phyloP scores from a whole-genome alignment of 208 protist genomes.

The Leishmania turanica region DNA sequence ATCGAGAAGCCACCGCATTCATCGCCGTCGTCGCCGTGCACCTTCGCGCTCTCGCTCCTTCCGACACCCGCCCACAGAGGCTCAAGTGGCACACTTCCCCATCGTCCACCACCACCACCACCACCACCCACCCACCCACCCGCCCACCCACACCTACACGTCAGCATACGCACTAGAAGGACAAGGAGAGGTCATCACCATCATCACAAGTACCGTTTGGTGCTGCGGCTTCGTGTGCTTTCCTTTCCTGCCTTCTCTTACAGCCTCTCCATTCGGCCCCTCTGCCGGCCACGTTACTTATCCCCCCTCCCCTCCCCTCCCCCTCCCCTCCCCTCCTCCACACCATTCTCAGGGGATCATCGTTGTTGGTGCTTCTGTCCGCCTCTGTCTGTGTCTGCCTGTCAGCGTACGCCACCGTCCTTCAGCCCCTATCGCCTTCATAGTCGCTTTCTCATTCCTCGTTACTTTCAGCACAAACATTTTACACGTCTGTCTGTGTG shows the following conservation, averaged over 20 bases:
- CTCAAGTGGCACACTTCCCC: too few relatives aligned
- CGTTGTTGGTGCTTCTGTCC: too few relatives aligned
- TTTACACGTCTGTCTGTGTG: neutral
- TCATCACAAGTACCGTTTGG: neutral
- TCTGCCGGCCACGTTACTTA: neutral
- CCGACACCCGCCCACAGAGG: neutral
- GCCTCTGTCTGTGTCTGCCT: neutral
- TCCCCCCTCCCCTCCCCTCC: neutral
- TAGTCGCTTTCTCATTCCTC: neutral
- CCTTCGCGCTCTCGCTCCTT: neutral
- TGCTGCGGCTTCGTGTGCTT: neutral
- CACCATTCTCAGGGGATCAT: neutral
- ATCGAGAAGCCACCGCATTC: too few relatives aligned
- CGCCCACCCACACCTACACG: too few relatives aligned
- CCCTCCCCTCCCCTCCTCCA: neutral
- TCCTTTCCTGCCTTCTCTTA: neutral
- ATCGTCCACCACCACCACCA: neutral
- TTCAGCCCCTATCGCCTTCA: neutral
- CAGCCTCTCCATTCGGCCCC: slow-evolving; percentile 8
- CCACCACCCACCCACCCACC: too few relatives aligned
- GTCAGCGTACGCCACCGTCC: neutral
- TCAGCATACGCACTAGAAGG: too few relatives aligned
- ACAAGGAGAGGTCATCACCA: too few relatives aligned
- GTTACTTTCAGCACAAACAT: neutral
- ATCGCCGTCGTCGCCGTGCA: too few relatives aligned